phyloP scores from a whole-genome alignment of 768 basidiomycete genomes.

The Zangia roseola region DNA sequence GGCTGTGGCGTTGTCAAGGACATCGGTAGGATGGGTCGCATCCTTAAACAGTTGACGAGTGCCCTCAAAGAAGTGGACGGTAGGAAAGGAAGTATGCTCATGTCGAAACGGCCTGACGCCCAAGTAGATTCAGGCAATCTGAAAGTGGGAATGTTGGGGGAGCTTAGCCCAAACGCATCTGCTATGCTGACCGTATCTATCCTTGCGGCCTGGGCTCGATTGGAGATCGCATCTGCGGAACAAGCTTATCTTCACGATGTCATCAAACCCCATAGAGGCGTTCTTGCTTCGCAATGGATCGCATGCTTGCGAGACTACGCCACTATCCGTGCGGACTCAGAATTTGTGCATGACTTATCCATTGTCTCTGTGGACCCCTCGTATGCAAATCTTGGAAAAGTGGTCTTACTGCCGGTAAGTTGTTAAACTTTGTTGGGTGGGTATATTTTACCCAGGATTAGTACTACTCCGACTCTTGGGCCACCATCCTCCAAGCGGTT shows the following conservation, averaged over 20 bases:
- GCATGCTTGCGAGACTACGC: conserved; percentile 90
- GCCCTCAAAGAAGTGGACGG: conserved; percentile 91
- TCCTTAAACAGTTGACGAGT: conserved; percentile 82
- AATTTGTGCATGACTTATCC: conserved; percentile 74
- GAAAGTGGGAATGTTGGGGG: conserved; percentile 80
- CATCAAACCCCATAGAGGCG: conserved; percentile 72
- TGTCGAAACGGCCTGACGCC: conserved; percentile 7
- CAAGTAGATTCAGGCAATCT: conserved; percentile 73
- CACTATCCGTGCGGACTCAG: conserved; percentile 84
- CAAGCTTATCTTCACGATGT: conserved; percentile 80
- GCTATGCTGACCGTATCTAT: conserved; percentile 93
- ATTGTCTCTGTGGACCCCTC: conserved; percentile 76
- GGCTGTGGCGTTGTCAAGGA: conserved; percentile 95
- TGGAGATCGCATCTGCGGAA: conserved; percentile 72
- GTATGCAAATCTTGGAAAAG: conserved; percentile 85
- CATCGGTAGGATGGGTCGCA: conserved; percentile 87
- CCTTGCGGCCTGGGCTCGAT: conserved; percentile 92
- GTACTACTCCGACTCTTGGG: conserved; percentile 89
- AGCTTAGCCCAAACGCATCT: conserved; percentile 91
- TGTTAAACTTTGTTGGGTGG: not conserved
- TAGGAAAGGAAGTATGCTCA: conserved; percentile 27
- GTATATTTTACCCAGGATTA: conserved; percentile 29
- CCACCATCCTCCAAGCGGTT: conserved; percentile 80
- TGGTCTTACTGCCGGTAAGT: conserved; percentile 87
- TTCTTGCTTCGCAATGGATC: conserved; percentile 84